Evolutionary conservation across 495 filamentous ascomycete species (phyloP).

Genomic region (Evansstolkia leycettana): DNA sequence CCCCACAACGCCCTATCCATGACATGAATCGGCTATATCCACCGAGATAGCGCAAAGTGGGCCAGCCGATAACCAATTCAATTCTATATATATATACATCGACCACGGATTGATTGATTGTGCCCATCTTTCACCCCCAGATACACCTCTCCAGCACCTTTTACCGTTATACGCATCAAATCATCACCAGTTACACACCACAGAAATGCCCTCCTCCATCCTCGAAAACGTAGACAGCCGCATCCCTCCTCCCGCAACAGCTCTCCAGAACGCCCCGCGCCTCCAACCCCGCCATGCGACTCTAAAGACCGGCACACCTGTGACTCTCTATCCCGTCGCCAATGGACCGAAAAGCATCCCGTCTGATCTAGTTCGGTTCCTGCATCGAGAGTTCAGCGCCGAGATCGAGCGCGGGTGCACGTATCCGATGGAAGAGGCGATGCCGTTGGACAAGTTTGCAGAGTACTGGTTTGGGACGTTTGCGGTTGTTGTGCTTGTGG

Average conservation of each 20-base stretch:
- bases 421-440: constrained; percentile 76
- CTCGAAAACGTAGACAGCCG: constrained; percentile 62
- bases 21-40: too few species aligned
- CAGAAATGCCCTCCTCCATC: constrained; percentile 36
- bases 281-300: constrained; percentile 67
- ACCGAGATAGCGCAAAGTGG: too few species aligned
- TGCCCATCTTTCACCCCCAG: too few species aligned
- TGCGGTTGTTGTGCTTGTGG: constrained; percentile 74
- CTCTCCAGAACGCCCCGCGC: constrained; percentile 39
- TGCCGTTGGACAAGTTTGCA: constrained; percentile 60
- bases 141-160: too few species aligned
- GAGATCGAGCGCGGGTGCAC: constrained; percentile 89
- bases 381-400: constrained; percentile 70
- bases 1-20: too few species aligned
- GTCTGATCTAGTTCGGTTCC: constrained; percentile 41
- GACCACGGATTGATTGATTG: too few species aligned
- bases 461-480: constrained; percentile 95
- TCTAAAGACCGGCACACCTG: constrained; percentile 61
- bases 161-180: too few species aligned
- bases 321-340: constrained; percentile 67
- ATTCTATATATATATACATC: too few species aligned
- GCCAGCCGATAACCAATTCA: too few species aligned
- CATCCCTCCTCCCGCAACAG: constrained; percentile 41
- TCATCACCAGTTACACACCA: too few species aligned
- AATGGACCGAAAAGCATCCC: constrained; percentile 55